Evolutionary conservation across 1,284 basidiomycete genomes (phyloP).

Genomic region (Cryptococcus sp.): DNA sequence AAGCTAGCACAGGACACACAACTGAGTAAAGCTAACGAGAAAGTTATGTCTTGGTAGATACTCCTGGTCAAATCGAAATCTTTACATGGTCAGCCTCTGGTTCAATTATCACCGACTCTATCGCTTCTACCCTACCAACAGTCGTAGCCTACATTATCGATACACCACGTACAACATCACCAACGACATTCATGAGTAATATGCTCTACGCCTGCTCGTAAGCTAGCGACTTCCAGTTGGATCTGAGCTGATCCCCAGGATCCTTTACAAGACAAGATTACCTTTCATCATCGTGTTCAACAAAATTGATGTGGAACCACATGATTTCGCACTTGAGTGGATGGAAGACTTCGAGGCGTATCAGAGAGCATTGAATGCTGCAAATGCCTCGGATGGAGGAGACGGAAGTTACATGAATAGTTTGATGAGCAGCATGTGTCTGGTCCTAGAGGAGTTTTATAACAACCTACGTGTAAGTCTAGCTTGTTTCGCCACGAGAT

Average conservation of each 20-base stretch:
- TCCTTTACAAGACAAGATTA: slow-evolving; percentile 95
- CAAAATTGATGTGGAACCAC: slow-evolving; percentile 84
- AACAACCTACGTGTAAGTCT: slow-evolving; percentile 77
- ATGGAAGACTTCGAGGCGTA: slow-evolving; percentile 91
- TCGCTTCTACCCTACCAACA: slow-evolving; percentile 87
- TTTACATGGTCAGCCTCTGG: slow-evolving; percentile 99
- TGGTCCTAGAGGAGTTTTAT: slow-evolving; percentile 98
- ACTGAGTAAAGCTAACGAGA: too few relatives aligned
- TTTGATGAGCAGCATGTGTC: slow-evolving; percentile 97
- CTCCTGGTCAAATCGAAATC: slow-evolving; percentile 98
- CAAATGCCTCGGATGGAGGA: slow-evolving; percentile 69
- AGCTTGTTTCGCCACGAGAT: neutral
- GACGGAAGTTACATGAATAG: slow-evolving; percentile 98
- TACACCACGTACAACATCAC: slow-evolving; percentile 88
- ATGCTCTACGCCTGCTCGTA: slow-evolving; percentile 99
- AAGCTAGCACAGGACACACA: slow-evolving; percentile 43
- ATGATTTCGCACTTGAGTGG: slow-evolving; percentile 93
- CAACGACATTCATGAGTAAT: slow-evolving; percentile 99
- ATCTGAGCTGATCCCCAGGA: slow-evolving; percentile 54
- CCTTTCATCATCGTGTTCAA: slow-evolving; percentile 99
- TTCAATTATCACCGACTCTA: slow-evolving; percentile 96
- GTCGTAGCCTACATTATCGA: slow-evolving; percentile 97
- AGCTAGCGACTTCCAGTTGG: slow-evolving; percentile 24
- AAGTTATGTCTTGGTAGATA: slow-evolving; percentile 92
- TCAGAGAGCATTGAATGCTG: slow-evolving; percentile 57